Evolutionary conservation across 148 eudicot species (phyloP).

Genomic region (Dysphania ambrosioides): DNA sequence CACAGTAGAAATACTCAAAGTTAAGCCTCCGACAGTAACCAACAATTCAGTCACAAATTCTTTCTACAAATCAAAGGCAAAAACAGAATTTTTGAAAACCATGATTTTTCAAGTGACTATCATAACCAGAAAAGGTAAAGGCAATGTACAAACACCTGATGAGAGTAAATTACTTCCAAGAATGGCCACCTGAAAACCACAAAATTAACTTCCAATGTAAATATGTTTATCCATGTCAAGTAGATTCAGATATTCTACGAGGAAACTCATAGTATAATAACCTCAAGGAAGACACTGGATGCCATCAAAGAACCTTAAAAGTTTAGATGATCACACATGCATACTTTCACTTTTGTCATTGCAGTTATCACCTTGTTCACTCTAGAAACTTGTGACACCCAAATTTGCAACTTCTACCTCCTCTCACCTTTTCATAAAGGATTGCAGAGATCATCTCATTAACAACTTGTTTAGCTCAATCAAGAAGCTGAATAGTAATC

Average conservation of each 20-base stretch:
- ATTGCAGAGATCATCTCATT: too few relatives aligned
- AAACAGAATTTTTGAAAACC: background rate
- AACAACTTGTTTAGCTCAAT: too few relatives aligned
- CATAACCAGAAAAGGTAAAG: background rate
- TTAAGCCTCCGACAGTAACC: too few relatives aligned
- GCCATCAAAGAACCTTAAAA: background rate
- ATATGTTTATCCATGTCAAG: background rate
- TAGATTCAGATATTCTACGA: background rate
- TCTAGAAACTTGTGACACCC: background rate
- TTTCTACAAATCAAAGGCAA: too few relatives aligned
- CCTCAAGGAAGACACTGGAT: background rate
- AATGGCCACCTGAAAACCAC: background rate
- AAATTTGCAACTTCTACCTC: background rate
- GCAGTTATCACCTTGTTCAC: background rate
- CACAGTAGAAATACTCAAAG: too few relatives aligned
- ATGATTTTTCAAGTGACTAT: background rate
- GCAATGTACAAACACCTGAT: background rate
- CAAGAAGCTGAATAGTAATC: background rate
- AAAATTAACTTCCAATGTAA: background rate
- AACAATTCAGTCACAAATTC: too few relatives aligned
- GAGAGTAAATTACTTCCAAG: background rate
- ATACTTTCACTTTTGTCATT: background rate
- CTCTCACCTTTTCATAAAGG: background rate
- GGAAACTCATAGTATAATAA: background rate
- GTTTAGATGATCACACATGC: background rate